These are phyloP conservation scores for Moricandia arvensis DNA, from an alignment of 345 rosid species.

Conservation along the genomic window DNA sequence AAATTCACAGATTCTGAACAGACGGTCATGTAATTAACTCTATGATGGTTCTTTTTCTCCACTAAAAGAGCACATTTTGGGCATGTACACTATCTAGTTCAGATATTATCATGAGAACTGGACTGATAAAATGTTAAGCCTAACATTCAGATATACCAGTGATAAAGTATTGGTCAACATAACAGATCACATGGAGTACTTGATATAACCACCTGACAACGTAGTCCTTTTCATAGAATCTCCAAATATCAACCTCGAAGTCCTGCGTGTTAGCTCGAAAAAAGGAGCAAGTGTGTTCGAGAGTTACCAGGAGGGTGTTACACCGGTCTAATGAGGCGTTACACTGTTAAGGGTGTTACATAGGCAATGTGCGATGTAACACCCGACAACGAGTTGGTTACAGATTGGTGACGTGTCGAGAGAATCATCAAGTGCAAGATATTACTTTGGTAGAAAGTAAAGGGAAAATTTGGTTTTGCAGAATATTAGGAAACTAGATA, in stretches of 20 bases:
- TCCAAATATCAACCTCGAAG: slow-evolving; percentile 1
- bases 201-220: not conserved
- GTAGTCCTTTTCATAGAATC: not conserved
- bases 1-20: not conserved
- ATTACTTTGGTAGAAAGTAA: no score
- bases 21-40: not conserved
- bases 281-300: no score
- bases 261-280: no score
- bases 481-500: no score
- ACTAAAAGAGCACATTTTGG: not conserved
- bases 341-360: no score
- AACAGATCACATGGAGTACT: not conserved
- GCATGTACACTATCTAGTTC: slow-evolving; percentile 2
- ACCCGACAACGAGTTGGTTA: no score
- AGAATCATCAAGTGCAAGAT: no score
- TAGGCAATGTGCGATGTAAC: no score
- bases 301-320: no score
- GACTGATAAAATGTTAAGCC: not conserved
- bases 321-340: no score
- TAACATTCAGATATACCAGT: not conserved
- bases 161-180: not conserved
- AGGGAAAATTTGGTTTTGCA: no score
- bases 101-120: not conserved
- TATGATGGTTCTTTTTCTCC: not conserved
- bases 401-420: no score